Conservation (phyloP, 441 rosid genomes). For the Populus hybrid region DNA sequence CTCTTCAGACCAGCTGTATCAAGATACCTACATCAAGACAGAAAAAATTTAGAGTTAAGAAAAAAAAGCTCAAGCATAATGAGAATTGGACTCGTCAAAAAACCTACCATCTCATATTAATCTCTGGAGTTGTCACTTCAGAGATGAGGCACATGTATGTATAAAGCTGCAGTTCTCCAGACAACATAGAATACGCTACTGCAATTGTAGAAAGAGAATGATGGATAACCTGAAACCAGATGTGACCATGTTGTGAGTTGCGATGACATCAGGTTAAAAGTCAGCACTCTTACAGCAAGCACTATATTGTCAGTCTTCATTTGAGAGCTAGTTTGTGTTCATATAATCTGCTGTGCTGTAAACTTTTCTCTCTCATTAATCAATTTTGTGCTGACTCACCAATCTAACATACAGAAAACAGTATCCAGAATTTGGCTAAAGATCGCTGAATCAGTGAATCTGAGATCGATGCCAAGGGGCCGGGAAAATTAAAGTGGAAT, state of each 20-base stretch:
- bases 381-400: not conserved
- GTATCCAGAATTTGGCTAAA: not conserved
- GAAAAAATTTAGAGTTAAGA: not conserved
- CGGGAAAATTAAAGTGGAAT: not conserved
- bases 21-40: constrained; percentile 32
- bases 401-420: not conserved
- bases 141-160: constrained; percentile 49
- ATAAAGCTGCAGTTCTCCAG: constrained; percentile 30
- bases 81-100: constrained; percentile 2
- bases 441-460: not conserved
- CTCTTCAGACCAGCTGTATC: constrained; percentile 57
- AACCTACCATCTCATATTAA: constrained; percentile 47
- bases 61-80: not conserved
- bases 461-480: not conserved
- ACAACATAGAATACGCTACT: constrained; percentile 23
- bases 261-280: not conserved
- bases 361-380: not conserved
- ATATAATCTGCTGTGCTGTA: not conserved
- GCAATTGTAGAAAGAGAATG: constrained; percentile 40
- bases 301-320: not conserved
- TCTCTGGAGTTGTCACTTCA: constrained; percentile 50
- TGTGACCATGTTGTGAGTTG: constrained; percentile 15
- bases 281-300: not conserved
- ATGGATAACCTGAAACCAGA: constrained; percentile 36
- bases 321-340: not conserved